Conservation (phyloP, 1,284 basidiomycete species). For the Porodaedalea pini region DNA sequence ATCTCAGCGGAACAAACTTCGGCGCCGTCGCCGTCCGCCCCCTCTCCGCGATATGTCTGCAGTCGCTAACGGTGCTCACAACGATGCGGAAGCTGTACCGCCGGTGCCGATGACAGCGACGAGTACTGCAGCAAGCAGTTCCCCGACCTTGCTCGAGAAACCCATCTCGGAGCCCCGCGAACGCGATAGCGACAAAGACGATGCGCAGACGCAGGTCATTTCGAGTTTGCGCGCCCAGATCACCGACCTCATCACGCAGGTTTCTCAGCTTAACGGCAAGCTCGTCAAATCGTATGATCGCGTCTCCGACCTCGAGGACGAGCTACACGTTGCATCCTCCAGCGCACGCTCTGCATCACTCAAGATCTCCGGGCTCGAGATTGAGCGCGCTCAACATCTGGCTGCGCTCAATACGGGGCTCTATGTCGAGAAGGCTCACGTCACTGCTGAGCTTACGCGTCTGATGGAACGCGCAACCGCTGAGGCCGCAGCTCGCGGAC, state of each 20-base stretch:
- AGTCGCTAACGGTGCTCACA: constrained; percentile 9
- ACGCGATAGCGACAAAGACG: constrained; percentile 26
- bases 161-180: neutral
- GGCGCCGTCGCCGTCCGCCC: constrained; percentile 16
- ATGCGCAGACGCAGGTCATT: constrained; percentile 76
- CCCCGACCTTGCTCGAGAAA: constrained; percentile 14
- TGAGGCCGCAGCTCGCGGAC: constrained; percentile 86
- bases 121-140: constrained; percentile 14
- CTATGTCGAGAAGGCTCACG: constrained; percentile 88
- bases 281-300: constrained; percentile 90
- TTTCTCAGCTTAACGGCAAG: constrained; percentile 87
- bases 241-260: constrained; percentile 84
- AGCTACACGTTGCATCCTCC: constrained; percentile 66
- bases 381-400: constrained; percentile 74
- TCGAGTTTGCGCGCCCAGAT: constrained; percentile 77
- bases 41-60: constrained; percentile 15
- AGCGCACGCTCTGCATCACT: constrained; percentile 55
- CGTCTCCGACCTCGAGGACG: constrained; percentile 91
- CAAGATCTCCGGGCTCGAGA: constrained; percentile 67
- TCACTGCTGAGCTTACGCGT: constrained; percentile 87
- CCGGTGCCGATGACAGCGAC: neutral
- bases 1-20: constrained; percentile 18
- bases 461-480: constrained; percentile 94
- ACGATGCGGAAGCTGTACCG: neutral
- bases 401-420: constrained; percentile 83